A percentile compares a stretch with the other conserved stretches of the same genome.
Conservation (phyloP, 139 green algal genomes). For the Haematococcus sp. region DNA sequence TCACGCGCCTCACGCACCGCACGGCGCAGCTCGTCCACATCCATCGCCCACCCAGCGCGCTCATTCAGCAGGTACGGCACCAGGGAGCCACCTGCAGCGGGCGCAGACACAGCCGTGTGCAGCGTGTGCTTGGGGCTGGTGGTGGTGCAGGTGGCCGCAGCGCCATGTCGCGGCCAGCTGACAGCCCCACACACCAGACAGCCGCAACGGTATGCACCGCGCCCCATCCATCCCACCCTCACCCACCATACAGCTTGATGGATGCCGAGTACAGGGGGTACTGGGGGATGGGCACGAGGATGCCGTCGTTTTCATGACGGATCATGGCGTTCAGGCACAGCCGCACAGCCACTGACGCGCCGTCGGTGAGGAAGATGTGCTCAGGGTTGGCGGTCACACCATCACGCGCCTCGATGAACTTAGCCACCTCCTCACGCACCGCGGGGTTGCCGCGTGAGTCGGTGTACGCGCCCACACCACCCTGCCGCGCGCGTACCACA, state of each 20-base stretch:
- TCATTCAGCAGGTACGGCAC: slow-evolving; percentile 78
- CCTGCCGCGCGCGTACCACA: slow-evolving; percentile 5
- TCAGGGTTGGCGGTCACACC: slow-evolving; percentile 56
- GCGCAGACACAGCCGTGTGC: too few relatives aligned
- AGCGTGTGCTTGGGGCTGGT: too few relatives aligned
- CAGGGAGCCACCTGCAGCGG: slow-evolving; percentile 55
- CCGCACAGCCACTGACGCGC: slow-evolving; percentile 72
- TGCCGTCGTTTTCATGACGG: slow-evolving; percentile 53
- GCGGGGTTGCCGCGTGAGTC: slow-evolving; percentile 67
- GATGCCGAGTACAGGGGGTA: slow-evolving; percentile 90
- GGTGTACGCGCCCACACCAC: slow-evolving; percentile 77
- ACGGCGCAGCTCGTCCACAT: slow-evolving; percentile 36
- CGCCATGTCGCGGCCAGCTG: too few relatives aligned
- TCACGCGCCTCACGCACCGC: slow-evolving; percentile 41
- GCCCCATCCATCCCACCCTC: too few relatives aligned
- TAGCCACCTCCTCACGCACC: slow-evolving; percentile 73
- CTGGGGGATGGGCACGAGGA: slow-evolving; percentile 84
- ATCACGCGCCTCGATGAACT: slow-evolving; percentile 76
- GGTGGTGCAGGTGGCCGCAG: too few relatives aligned
- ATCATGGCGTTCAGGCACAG: slow-evolving; percentile 69
- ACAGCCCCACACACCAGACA: too few relatives aligned
- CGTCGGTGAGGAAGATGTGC: slow-evolving; percentile 86
- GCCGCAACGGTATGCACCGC: too few relatives aligned
- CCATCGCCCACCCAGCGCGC: slow-evolving; percentile 57
- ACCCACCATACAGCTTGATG: slow-evolving; percentile 81